phyloP scores from a whole-genome alignment of 108 stramenopile species.

The Licmophora abbreviata region DNA sequence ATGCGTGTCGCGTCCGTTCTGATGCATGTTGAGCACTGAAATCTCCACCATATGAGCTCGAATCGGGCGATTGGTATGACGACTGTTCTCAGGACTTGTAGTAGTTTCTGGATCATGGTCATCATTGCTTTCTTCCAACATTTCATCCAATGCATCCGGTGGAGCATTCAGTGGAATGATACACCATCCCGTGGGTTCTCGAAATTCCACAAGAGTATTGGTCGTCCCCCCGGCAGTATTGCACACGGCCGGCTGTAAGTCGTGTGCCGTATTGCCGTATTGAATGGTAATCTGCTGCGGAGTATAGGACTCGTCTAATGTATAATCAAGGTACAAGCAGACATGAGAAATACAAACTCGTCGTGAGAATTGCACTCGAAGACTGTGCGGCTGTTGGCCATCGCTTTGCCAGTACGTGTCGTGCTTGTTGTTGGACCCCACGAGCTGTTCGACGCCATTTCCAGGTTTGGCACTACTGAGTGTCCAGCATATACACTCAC shows the following conservation, averaged over 20 bases:
- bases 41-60: conserved; percentile 90
- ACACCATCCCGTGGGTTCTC: conserved; percentile 87
- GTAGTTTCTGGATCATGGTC: conserved; percentile 7
- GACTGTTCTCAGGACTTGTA: conserved; percentile 13
- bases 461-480: conserved; percentile 94
- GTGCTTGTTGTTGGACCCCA: conserved; percentile 50
- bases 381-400: conserved; percentile 87
- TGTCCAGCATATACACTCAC: conserved; percentile 83
- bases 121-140: conserved; percentile 26
- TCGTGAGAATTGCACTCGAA: conserved; percentile 90
- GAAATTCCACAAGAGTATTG: conserved; percentile 59
- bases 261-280: conserved; percentile 88
- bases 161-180: conserved; percentile 59
- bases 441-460: conserved; percentile 93
- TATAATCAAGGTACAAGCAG: conserved; percentile 88
- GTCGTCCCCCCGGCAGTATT: no score
- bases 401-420: conserved; percentile 97
- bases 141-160: conserved; percentile 53
- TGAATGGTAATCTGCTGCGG: conserved; percentile 83
- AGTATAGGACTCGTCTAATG: conserved; percentile 88
- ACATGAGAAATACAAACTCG: conserved; percentile 81
- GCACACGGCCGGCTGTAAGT: conserved; percentile 76
- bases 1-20: conserved; percentile 96
- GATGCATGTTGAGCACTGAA: conserved; percentile 88
- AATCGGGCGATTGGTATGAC: conserved; percentile 27